Conservation (phyloP, 345 rosid species). For the Excoecaria agallocha region DNA sequence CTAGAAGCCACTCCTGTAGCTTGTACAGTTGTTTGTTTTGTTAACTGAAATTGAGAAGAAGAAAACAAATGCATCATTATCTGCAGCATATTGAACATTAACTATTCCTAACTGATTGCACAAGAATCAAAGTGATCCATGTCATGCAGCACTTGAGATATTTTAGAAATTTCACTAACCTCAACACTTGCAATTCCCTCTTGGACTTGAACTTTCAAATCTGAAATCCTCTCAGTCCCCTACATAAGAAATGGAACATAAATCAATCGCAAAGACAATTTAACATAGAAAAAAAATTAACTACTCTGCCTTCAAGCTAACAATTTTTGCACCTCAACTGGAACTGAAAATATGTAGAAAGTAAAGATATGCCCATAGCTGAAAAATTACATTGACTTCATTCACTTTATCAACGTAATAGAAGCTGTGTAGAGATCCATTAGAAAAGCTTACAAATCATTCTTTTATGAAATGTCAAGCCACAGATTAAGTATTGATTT, state of each 20-base stretch:
- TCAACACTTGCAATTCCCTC: constrained; percentile 88
- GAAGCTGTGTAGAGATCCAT: not conserved
- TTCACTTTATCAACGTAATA: not conserved
- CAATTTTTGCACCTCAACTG: not conserved
- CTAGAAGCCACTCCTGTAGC: constrained; percentile 85
- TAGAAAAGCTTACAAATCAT: too few relatives aligned
- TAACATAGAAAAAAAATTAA: not conserved
- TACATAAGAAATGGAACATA: constrained; percentile 19
- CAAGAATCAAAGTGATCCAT: too few relatives aligned
- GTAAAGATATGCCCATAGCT: not conserved
- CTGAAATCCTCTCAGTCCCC: constrained; percentile 58
- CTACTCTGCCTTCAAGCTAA: not conserved
- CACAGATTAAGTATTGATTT: not conserved
- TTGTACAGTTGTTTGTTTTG: constrained; percentile 75
- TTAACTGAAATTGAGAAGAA: constrained; percentile 40
- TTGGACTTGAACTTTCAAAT: constrained; percentile 61
- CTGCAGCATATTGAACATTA: not conserved
- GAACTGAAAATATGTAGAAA: not conserved
- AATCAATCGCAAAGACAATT: not conserved
- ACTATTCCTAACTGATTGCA: too few relatives aligned
- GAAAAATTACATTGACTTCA: not conserved
- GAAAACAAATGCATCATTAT: not conserved
- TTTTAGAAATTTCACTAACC: constrained; percentile 32
- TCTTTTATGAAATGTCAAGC: not conserved
- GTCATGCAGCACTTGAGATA: not conserved